A percentile compares a stretch with the other conserved stretches of the same genome.
Conservation (phyloP, 768 basidiomycete species). For the Leucocoprinus birnbaumii region DNA sequence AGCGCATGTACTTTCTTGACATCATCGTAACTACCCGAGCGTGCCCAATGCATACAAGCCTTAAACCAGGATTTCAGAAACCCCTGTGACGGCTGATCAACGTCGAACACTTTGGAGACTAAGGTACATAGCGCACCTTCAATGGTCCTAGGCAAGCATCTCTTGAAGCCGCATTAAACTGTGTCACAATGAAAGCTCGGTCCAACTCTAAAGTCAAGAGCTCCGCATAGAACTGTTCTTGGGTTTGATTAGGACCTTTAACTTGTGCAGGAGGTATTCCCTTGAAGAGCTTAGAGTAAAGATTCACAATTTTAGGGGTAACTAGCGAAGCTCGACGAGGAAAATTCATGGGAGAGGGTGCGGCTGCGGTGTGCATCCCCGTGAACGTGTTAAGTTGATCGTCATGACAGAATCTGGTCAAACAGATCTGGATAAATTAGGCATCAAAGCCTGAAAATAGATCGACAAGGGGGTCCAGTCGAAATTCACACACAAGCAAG, state of each 20-base stretch:
- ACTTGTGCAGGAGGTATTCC: slow-evolving; percentile 43
- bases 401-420: not conserved
- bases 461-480: too few relatives aligned
- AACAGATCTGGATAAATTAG: not conserved
- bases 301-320: slow-evolving; percentile 44
- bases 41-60: slow-evolving; percentile 40
- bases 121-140: slow-evolving; percentile 47
- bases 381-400: not conserved
- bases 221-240: slow-evolving; percentile 48
- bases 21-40: slow-evolving; percentile 29
- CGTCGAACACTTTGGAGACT: not conserved
- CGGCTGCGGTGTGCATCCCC: not conserved
- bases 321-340: slow-evolving; percentile 18
- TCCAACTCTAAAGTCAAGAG: slow-evolving; percentile 54
- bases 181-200: slow-evolving; percentile 36
- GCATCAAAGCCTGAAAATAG: not conserved
- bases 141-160: slow-evolving; percentile 44
- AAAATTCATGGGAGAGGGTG: slow-evolving; percentile 14
- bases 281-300: slow-evolving; percentile 50
- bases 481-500: too few relatives aligned
- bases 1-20: slow-evolving; percentile 43
- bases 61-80: slow-evolving; percentile 47
- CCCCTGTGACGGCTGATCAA: slow-evolving; percentile 43
- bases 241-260: slow-evolving; percentile 35
- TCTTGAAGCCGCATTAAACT: slow-evolving; percentile 40